Percentiles rank a stretch among this genome's conserved stretches.
Conservation (phyloP, 2,329 filamentous ascomycete species). For the Diaporthe nobilis region DNA sequence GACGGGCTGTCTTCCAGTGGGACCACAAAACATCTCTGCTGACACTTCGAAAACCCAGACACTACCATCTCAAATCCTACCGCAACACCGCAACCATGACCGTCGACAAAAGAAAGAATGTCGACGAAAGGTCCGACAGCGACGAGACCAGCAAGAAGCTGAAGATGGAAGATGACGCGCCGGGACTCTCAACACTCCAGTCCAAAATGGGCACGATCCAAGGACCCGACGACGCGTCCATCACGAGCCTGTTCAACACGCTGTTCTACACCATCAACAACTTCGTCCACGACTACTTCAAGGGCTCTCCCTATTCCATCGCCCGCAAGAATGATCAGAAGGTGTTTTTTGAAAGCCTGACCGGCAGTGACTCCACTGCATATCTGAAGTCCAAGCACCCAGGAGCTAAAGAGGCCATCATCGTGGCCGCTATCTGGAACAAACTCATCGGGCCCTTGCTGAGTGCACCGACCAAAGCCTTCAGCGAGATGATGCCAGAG, state of each 20-base stretch:
- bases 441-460: background rate
- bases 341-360: background rate
- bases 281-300: background rate
- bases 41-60: too few relatives aligned
- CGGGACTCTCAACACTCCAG: too few relatives aligned
- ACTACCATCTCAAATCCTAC: background rate
- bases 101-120: background rate
- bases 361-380: accelerated
- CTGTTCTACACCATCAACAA: background rate
- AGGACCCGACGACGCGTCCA: background rate
- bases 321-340: background rate
- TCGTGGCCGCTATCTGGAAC: background rate
- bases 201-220: background rate
- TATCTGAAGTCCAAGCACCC: background rate
- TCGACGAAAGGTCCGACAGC: too few relatives aligned
- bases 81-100: background rate
- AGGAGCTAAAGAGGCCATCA: background rate
- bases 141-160: too few relatives aligned
- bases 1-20: background rate
- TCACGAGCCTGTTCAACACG: accelerated
- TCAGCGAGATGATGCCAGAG: accelerated
- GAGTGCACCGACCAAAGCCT: background rate
- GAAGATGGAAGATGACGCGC: too few relatives aligned
- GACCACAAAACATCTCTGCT: background rate
- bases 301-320: accelerated